A percentile compares a stretch with the other conserved stretches of the same genome.
Evolutionary conservation across 2,329 filamentous ascomycete genomes (phyloP).

Genomic region (Beauveria sp.): DNA sequence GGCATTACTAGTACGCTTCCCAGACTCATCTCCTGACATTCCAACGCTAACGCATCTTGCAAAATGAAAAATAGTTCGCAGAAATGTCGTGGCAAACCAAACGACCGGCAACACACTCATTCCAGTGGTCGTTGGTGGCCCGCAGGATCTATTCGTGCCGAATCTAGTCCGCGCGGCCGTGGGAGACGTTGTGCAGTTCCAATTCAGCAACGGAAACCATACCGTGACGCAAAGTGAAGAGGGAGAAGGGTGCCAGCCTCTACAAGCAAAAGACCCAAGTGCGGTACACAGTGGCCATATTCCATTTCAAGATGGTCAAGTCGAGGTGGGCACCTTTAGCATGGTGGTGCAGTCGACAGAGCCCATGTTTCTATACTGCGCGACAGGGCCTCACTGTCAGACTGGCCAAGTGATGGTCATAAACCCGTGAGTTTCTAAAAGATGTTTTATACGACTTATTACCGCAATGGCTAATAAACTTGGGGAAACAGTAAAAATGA

Average conservation of each 20-base stretch:
- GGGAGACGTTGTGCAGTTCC: conserved; percentile 34
- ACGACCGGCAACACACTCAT: conserved; percentile 16
- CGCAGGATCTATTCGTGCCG: conserved; percentile 30
- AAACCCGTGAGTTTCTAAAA: conserved; percentile 31
- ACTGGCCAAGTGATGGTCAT: conserved; percentile 43
- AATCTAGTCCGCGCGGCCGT: conserved; percentile 26
- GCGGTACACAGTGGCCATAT: conserved; percentile 35
- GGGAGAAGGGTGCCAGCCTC: conserved; percentile 28
- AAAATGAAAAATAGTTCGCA: background rate
- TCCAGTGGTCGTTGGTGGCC: conserved; percentile 30
- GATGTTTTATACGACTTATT: background rate
- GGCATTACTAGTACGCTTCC: background rate
- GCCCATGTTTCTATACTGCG: conserved; percentile 44
- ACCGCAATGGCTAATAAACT: background rate
- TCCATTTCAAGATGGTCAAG: conserved; percentile 27
- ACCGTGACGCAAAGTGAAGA: conserved; percentile 34
- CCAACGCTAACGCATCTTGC: background rate
- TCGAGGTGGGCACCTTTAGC: conserved; percentile 36
- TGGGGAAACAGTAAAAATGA: background rate
- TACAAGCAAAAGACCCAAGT: conserved; percentile 24
- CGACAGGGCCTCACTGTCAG: conserved; percentile 40
- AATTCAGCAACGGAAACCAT: conserved; percentile 36
- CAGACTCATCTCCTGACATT: background rate
- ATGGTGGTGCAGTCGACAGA: conserved; percentile 36
- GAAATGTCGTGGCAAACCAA: background rate